Evolutionary conservation across 129 eudicot species (phyloP), one percentile per base, ranked within the genome.

Genomic region (sunflower (Helianthus annuus)): DNA sequence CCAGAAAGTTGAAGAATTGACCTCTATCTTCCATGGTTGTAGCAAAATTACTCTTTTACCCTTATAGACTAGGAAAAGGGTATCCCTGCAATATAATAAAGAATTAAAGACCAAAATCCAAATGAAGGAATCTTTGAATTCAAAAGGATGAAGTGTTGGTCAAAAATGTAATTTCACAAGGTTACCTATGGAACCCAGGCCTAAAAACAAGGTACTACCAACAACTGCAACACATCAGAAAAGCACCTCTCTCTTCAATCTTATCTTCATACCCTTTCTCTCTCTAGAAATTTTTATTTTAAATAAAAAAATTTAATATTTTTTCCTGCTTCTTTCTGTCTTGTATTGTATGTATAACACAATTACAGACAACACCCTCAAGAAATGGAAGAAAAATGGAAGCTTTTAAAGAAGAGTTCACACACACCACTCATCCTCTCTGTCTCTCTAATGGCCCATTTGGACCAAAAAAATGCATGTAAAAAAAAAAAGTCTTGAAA

Each of bases 141-240:
- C 46, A 42, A 42, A 42, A 42, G 46, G 10, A 42, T 42, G 45
- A 42, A 6, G 10, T 42, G 10, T 42, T 42, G 78, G 86, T 39
- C 17, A 73, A 49, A 68, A 2, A 4, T 15, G 83, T 68, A 61
- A 73, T 34, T 73, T 24, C 3, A 7, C 0, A 4, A 24, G 51
- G 46, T 57, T 45, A 16, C 66, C 78, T 73, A 13, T 22, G 24
- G 10, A 83, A 60, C 63, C 60, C 72, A 83, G 72, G 76, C 88
- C 90, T 80, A 75, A 80, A 88, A 88, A 87, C 84, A 85, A 85
- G 83, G 86, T 80, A 80, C 89, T 62, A 66, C 80, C 89, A 87
- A 79, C 87, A 79, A 84, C 94, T 80, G 85, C 87, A 84, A 71
- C 77, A 79, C 81, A 69, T 83, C 88, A 83, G 58, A 71, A 70